Evolutionary conservation across 164 flowering plant genomes (phyloP).

Genomic region (Sedum album): DNA sequence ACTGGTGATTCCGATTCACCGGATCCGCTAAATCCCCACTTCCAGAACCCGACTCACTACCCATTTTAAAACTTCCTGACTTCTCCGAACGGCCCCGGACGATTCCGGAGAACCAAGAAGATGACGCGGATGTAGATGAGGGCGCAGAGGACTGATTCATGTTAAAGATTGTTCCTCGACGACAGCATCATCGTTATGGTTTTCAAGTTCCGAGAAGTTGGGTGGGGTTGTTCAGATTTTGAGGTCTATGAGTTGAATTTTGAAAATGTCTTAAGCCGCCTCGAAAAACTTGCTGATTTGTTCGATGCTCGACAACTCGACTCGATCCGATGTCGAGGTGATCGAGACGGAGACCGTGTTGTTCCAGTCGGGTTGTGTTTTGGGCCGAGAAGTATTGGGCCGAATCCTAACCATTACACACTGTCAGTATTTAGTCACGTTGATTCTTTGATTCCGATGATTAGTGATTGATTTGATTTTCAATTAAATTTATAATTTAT

Average conservation of each 20-base stretch:
- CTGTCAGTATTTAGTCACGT: too few species aligned
- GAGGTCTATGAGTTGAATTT: background rate
- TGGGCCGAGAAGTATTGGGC: too few species aligned
- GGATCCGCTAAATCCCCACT: slow-evolving; percentile 31
- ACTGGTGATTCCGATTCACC: slow-evolving; percentile 48
- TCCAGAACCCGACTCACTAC: slow-evolving; percentile 14
- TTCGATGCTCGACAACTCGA: background rate
- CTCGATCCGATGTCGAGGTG: slow-evolving; percentile 1
- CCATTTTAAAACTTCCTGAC: slow-evolving; percentile 25
- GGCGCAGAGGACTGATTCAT: slow-evolving; percentile 14
- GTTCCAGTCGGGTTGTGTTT: background rate
- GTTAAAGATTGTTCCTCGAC: slow-evolving; percentile 14
- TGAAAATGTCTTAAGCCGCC: background rate
- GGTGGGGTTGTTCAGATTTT: background rate
- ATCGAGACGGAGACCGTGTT: background rate
- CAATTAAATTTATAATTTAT: too few species aligned
- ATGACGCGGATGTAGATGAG: slow-evolving; percentile 15
- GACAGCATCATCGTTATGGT: background rate
- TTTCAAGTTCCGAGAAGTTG: background rate
- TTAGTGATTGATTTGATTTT: too few species aligned
- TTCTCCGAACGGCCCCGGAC: slow-evolving; percentile 51
- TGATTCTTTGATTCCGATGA: too few species aligned
- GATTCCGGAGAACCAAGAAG: slow-evolving; percentile 77
- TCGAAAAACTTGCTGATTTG: background rate
- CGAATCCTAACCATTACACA: too few species aligned